These are phyloP conservation scores for Clarireedia hainanense DNA, from an alignment of 2,329 filamentous ascomycete species.

Conservation along the genomic window DNA sequence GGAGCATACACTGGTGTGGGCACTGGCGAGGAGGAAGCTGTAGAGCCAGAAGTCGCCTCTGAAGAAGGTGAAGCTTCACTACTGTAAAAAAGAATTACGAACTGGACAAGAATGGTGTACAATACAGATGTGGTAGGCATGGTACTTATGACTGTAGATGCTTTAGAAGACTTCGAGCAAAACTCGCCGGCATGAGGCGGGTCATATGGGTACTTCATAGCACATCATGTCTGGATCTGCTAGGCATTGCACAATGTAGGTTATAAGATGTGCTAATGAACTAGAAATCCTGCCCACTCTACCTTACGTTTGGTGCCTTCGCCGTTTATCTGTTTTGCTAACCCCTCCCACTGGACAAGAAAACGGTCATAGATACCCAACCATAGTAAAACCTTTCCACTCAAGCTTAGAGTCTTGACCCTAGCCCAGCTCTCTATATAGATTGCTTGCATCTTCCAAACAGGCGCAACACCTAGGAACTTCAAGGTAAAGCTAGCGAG, in stretches of 20 bases:
- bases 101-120: background rate
- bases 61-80: background rate
- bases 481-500: slow-evolving; percentile 46
- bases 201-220: too few species aligned
- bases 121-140: too few species aligned
- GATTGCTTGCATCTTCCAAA: slow-evolving; percentile 61
- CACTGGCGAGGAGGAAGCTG: slow-evolving; percentile 27
- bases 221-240: too few species aligned
- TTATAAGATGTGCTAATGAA: slow-evolving; percentile 15
- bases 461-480: slow-evolving; percentile 39
- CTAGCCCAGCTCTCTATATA: slow-evolving; percentile 94
- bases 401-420: slow-evolving; percentile 74
- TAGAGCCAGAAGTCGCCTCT: background rate
- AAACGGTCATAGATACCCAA: slow-evolving; percentile 64
- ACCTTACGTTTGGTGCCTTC: slow-evolving; percentile 18
- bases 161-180: too few species aligned
- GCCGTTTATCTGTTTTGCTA: slow-evolving; percentile 23
- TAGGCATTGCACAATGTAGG: too few species aligned
- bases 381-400: slow-evolving; percentile 65
- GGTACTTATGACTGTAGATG: too few species aligned
- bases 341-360: slow-evolving; percentile 69
- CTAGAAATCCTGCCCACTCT: slow-evolving; percentile 28
- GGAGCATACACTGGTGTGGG: slow-evolving; percentile 39
- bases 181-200: too few species aligned
- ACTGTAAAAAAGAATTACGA: background rate